These are phyloP conservation scores for Globisporangium okanoganense DNA, from an alignment of 352 stramenopile species.

Conservation along the genomic window DNA sequence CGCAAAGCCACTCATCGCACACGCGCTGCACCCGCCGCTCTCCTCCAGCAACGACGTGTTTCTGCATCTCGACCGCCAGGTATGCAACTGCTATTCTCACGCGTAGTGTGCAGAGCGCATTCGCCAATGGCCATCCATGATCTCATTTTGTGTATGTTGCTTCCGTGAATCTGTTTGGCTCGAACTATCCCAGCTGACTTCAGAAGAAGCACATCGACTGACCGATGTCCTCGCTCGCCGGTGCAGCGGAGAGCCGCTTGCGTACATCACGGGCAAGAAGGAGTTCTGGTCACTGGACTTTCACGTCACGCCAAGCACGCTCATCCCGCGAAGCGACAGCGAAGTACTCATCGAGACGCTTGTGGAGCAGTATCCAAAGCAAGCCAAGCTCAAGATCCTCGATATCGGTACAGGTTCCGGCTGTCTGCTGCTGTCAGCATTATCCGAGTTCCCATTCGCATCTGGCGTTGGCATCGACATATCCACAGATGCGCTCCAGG, in stretches of 20 bases:
- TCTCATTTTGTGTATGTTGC: background rate
- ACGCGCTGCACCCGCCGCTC: conserved; percentile 39
- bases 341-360: conserved; percentile 78
- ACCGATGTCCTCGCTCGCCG: conserved; percentile 20
- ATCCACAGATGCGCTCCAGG: conserved; percentile 36
- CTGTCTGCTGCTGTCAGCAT: conserved; percentile 57
- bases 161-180: background rate
- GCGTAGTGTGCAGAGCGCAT: background rate
- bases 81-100: background rate
- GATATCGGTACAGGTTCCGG: conserved; percentile 71
- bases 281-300: conserved; percentile 80
- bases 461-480: conserved; percentile 64
- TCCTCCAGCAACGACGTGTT: conserved; percentile 49
- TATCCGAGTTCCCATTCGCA: conserved; percentile 54
- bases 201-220: conserved; percentile 29
- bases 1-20: conserved; percentile 54
- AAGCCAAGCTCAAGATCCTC: conserved; percentile 41
- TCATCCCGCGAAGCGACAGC: conserved; percentile 80
- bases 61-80: conserved; percentile 43
- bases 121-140: background rate
- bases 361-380: conserved; percentile 32
- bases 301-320: conserved; percentile 44
- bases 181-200: conserved; percentile 25
- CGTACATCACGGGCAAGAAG: conserved; percentile 60
- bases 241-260: conserved; percentile 51